A percentile compares a stretch with the other conserved stretches of the same genome.
Conservation (phyloP, 305 asterid species). For the Solanum chacoense region DNA sequence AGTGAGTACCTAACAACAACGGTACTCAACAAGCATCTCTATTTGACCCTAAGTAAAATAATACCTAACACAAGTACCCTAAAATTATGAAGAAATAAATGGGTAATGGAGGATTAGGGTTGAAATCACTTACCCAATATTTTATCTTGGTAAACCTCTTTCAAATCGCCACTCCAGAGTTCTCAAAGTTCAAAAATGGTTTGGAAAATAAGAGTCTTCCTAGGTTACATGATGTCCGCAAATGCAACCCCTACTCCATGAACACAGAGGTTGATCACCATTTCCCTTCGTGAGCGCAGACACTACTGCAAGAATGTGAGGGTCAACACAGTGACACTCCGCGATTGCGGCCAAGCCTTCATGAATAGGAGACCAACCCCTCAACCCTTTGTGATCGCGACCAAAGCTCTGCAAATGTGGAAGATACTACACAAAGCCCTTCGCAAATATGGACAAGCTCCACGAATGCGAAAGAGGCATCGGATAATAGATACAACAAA, state of each 20-base stretch:
- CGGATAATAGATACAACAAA: background rate
- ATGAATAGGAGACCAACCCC: background rate
- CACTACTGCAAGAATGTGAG: background rate
- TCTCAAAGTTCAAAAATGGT: too few species aligned
- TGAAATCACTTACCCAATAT: background rate
- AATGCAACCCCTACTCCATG: background rate
- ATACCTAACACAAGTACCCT: background rate
- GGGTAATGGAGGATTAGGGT: background rate
- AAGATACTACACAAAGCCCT: background rate
- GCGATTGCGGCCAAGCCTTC: background rate
- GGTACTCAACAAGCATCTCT: background rate
- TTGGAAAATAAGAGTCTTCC: background rate
- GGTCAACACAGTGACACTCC: background rate
- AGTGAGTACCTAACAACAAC: background rate
- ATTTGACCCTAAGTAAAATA: background rate
- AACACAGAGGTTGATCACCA: background rate
- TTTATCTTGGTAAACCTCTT: background rate
- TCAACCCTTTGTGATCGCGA: background rate
- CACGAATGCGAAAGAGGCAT: background rate
- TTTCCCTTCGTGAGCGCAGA: background rate
- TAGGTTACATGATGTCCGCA: background rate
- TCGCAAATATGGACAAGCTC: background rate
- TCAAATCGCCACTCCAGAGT: background rate
- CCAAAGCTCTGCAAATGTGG: background rate
- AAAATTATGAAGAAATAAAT: background rate